Evolutionary conservation across 345 rosid species (phyloP).

Genomic region (Gossypium bickii): DNA sequence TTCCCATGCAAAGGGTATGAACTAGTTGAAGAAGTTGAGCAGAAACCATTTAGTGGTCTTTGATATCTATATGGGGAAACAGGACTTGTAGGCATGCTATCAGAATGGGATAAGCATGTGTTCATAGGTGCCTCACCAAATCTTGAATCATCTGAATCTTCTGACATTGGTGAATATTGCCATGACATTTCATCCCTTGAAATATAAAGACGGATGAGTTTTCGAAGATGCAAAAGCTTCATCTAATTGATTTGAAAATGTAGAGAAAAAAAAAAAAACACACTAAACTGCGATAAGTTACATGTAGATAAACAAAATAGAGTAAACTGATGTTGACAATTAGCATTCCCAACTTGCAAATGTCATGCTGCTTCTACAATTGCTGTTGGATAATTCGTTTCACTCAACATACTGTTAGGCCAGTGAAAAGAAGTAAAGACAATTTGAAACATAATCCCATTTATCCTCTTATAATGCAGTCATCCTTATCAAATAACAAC

Average conservation of each 20-base stretch:
- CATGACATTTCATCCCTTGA: conserved; percentile 76
- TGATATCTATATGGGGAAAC: conserved; percentile 77
- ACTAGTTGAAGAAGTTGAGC: conserved; percentile 33
- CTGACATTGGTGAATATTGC: conserved; percentile 95
- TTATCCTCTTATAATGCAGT: neutral
- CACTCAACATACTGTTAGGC: neutral
- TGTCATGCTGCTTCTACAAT: neutral
- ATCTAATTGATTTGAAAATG: neutral
- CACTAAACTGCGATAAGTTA: neutral
- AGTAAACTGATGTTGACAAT: neutral
- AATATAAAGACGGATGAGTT: neutral
- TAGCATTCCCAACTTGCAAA: neutral
- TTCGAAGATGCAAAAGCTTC: neutral
- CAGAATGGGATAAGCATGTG: conserved; percentile 60
- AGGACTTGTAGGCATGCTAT: conserved; percentile 73
- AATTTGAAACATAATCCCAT: neutral
- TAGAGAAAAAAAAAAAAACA: neutral
- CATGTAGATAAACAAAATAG: neutral
- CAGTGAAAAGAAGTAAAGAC: neutral
- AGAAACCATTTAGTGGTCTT: conserved; percentile 46
- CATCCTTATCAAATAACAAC: neutral
- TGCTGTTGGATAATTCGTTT: neutral
- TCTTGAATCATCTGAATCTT: conserved; percentile 75
- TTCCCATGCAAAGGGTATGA: conserved; percentile 33
- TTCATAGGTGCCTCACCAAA: conserved; percentile 47